Percentiles rank a stretch among this genome's conserved stretches.
These are phyloP conservation scores for Botryosphaeria dothidea DNA, from an alignment of 2,329 filamentous ascomycete genomes.

Conservation along the genomic window DNA sequence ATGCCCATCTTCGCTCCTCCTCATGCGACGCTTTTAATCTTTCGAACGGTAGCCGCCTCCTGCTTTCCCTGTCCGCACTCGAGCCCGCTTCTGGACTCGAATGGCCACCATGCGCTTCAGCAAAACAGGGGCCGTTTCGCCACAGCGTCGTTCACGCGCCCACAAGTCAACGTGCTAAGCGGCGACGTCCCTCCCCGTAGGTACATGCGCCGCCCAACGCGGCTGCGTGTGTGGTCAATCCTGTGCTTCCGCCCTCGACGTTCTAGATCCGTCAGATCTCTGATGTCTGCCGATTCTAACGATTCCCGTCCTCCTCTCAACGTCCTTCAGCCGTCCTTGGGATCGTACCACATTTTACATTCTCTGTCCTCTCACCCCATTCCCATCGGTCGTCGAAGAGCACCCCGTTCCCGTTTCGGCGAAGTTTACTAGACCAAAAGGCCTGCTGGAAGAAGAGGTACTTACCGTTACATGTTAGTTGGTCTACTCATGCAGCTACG, in stretches of 20 bases:
- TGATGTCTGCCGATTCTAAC: not conserved
- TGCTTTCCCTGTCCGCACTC: not conserved
- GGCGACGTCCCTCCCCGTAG: not conserved
- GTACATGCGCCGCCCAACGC: not conserved
- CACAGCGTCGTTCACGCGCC: not conserved
- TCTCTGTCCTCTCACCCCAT: not conserved
- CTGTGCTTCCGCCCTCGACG: not conserved
- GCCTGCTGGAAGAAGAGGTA: not conserved
- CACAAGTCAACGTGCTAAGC: not conserved
- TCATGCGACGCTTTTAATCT: not conserved
- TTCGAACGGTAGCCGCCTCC: not conserved
- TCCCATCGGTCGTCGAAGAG: not conserved
- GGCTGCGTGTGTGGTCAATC: slow-evolving; percentile 1
- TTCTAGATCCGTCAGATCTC: slow-evolving; percentile 11
- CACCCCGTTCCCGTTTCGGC: not conserved
- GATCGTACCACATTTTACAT: not conserved
- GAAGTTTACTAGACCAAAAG: not conserved
- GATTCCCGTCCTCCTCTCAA: not conserved
- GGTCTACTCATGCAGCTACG: not conserved
- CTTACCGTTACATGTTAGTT: not conserved
- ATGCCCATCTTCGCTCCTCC: not conserved
- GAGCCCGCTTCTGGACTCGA: not conserved
- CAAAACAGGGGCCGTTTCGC: not conserved
- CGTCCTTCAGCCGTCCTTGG: not conserved
- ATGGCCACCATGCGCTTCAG: not conserved